These are phyloP conservation scores for Fusarium nygamai DNA, from an alignment of 2,329 filamentous ascomycete species.

Conservation along the genomic window DNA sequence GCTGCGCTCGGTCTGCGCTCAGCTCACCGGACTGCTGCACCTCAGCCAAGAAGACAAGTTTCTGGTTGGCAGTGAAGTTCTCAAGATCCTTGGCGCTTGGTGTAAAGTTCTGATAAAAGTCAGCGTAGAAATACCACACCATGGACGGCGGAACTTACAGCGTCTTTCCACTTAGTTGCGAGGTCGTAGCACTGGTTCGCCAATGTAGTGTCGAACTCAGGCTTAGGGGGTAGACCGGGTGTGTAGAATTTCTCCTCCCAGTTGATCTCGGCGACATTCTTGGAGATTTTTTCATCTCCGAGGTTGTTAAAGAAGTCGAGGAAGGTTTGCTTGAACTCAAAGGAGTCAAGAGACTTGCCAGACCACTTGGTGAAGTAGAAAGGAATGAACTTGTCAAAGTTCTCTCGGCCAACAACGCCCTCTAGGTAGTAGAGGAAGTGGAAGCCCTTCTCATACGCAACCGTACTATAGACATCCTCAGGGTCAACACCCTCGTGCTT, in stretches of 20 bases:
- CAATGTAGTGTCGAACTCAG: slow-evolving; percentile 87
- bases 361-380: slow-evolving; percentile 91
- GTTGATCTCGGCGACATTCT: slow-evolving; percentile 78
- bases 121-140: slow-evolving; percentile 11
- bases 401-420: slow-evolving; percentile 81
- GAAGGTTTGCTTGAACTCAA: slow-evolving; percentile 91
- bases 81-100: slow-evolving; percentile 76
- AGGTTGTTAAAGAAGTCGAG: slow-evolving; percentile 80
- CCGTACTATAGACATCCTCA: slow-evolving; percentile 91
- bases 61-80: slow-evolving; percentile 84
- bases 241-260: slow-evolving; percentile 92
- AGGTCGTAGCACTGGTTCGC: slow-evolving; percentile 87
- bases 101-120: slow-evolving; percentile 60
- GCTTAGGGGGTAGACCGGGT: slow-evolving; percentile 91
- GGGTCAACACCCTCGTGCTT: slow-evolving; percentile 91
- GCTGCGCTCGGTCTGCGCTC: slow-evolving; percentile 70
- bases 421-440: slow-evolving; percentile 94
- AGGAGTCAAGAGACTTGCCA: slow-evolving; percentile 88
- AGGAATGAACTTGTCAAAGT: slow-evolving; percentile 95
- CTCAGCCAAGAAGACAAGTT: slow-evolving; percentile 88
- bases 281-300: slow-evolving; percentile 69
- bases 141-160: slow-evolving; percentile 52
- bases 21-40: slow-evolving; percentile 74
- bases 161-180: slow-evolving; percentile 80
- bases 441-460: slow-evolving; percentile 98